These are phyloP conservation scores for Malassezia pachydermatis DNA, from an alignment of 1,284 basidiomycete species.

Conservation along the genomic window DNA sequence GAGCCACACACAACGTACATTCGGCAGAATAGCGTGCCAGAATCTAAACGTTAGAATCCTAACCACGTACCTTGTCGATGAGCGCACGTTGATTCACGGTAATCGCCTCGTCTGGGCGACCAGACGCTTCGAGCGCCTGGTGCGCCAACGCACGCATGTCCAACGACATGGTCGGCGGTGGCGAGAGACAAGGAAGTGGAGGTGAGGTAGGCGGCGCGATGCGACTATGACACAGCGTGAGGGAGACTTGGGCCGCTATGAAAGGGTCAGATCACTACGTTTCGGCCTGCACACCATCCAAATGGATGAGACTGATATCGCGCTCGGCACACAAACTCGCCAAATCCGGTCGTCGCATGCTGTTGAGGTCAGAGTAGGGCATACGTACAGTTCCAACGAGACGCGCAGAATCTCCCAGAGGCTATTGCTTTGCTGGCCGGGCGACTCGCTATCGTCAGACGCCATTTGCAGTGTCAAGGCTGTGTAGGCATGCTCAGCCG, in stretches of 20 bases:
- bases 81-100: slow-evolving; percentile 76
- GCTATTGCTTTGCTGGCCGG: slow-evolving; percentile 24
- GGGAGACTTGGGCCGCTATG: too few relatives aligned
- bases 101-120: slow-evolving; percentile 57
- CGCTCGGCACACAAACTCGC: slow-evolving; percentile 22
- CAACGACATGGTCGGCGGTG: slow-evolving; percentile 3
- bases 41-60: slow-evolving; percentile 50
- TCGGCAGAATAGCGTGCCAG: slow-evolving; percentile 88
- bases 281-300: too few relatives aligned
- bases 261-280: too few relatives aligned
- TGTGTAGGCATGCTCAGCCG: slow-evolving; percentile 43
- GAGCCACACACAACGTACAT: slow-evolving; percentile 18
- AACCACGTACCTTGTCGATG: slow-evolving; percentile 27
- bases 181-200: too few relatives aligned
- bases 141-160: slow-evolving; percentile 13
- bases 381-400: slow-evolving; percentile 29
- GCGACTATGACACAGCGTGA: background rate
- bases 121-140: slow-evolving; percentile 29
- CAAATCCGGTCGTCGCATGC: slow-evolving; percentile 34
- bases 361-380: background rate
- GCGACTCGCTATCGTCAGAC: slow-evolving; percentile 20
- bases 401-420: slow-evolving; percentile 46
- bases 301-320: slow-evolving; percentile 31
- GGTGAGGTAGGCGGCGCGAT: too few relatives aligned
- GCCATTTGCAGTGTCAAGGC: slow-evolving; percentile 40